Conservation (phyloP, 495 filamentous ascomycete species). For the Xylaria flabelliformis region DNA sequence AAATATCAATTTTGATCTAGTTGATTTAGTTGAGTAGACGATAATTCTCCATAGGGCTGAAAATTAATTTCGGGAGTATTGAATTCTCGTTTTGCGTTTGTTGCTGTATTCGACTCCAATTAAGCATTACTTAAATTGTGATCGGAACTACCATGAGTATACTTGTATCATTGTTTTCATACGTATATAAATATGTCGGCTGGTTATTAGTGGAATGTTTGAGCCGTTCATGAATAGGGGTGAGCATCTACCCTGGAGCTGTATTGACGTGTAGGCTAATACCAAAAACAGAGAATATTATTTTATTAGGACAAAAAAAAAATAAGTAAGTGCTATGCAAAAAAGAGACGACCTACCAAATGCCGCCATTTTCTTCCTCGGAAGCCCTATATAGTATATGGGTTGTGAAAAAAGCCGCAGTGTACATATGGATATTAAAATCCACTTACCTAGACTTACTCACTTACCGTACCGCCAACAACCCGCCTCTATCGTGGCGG, state of each 20-base stretch:
- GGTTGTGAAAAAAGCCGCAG: slow-evolving; percentile 1
- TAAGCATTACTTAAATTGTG: not conserved
- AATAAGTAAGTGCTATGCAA: not conserved
- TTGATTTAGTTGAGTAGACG: not conserved
- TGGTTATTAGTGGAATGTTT: not conserved
- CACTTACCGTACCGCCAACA: not conserved
- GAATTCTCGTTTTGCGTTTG: not conserved
- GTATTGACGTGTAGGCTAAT: not conserved
- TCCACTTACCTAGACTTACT: slow-evolving; percentile 11
- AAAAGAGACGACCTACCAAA: slow-evolving; percentile 4
- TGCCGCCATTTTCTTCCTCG: not conserved
- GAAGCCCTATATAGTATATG: too few relatives aligned
- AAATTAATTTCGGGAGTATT: not conserved
- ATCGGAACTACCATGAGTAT: not conserved
- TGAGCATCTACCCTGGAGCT: slow-evolving; percentile 11
- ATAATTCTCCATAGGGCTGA: not conserved
- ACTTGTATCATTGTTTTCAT: not conserved
- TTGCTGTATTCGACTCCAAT: not conserved
- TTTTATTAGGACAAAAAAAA: too few relatives aligned
- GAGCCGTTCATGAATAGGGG: slow-evolving; percentile 1
- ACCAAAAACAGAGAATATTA: too few relatives aligned
- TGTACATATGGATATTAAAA: not conserved
- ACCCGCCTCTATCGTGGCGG: slow-evolving; percentile 23
- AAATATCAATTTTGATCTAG: not conserved
- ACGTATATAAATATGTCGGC: not conserved